Base-by-base conservation (phyloP, 371 early-diverging fungal genomes). In the Phascolomyces articulosus region DNA sequence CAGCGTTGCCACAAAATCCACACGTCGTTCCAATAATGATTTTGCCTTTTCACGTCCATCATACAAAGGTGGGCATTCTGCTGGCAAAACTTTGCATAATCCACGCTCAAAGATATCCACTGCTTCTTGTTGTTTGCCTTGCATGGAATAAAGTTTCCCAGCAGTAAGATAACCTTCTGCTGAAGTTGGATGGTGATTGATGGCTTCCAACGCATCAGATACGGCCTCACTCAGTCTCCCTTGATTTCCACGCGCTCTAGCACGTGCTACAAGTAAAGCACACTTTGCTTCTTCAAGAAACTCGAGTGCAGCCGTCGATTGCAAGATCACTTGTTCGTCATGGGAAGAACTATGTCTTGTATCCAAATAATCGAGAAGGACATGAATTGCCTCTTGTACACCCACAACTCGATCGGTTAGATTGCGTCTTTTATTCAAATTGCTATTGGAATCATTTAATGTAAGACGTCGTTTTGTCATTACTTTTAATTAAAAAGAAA, bases 101-200 rank as follows among this genome's bases (percentile, higher is more conserved):
- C 51, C 20, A 51, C 24, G 26, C n/a, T 78, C 68, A 62, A 86
- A 82, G 6, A 68, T 65, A 1, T 49, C 47, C 3, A 56, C 60
- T 0, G 88, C 85, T 21, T 72, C 68, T 2, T 71, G 62, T 85
- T 86, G 85, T 8, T 85, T 65, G 27, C 80, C 65, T 56, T 72
- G 55, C 59, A 88, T 78, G 0, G 7, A 51, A n/a, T 51, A 51
- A 6, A 51, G 7, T 24, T 51, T 6, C 4, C 51, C 51, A 6
- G 51, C 24, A 51, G 24, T 23, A 51, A 51, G 51, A 51, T 51
- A 51, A 51, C 51, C 51, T 51, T 51, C 23, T 51, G 23, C 51
- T 7, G n/a, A 23, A 7, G 51, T 24, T 51, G 24, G 24, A 6
- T n/a, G 24, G 23, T 51, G 7, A 8, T 51, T 15, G 6, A 51